These are phyloP conservation scores for Citrullus colocynthis DNA, from an alignment of 306 rosid genomes.

Conservation along the genomic window DNA sequence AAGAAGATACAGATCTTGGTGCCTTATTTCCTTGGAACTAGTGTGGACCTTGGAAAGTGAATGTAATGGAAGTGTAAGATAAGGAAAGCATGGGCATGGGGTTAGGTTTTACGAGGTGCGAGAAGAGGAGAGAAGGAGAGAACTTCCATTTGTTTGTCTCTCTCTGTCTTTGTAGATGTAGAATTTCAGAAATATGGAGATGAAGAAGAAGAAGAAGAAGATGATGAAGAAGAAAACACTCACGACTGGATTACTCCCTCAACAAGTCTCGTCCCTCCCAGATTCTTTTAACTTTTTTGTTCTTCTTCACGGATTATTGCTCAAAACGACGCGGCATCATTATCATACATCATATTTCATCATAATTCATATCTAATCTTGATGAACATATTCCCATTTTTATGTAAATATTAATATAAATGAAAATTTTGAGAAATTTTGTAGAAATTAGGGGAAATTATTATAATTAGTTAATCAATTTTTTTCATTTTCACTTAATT, in stretches of 20 bases:
- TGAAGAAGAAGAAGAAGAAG: not conserved
- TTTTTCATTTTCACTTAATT: no score
- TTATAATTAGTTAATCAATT: no score
- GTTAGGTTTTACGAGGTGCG: not conserved
- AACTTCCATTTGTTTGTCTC: not conserved
- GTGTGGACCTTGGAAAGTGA: not conserved
- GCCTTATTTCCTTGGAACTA: not conserved
- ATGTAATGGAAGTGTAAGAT: not conserved
- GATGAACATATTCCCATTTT: no score
- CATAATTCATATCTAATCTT: no score
- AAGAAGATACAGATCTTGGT: conserved; percentile 15
- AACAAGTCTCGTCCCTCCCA: not conserved
- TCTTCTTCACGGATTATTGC: not conserved
- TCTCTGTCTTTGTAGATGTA: not conserved
- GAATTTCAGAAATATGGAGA: not conserved
- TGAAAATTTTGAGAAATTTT: no score
- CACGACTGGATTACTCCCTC: not conserved
- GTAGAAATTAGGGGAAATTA: no score
- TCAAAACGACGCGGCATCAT: not conserved
- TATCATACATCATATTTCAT: no score
- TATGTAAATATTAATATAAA: no score
- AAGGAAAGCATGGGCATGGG: not conserved
- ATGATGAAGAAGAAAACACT: not conserved
- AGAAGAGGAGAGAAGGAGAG: not conserved
- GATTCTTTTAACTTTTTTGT: not conserved